Conservation (phyloP, 2,329 filamentous ascomycete genomes). For the Phoma sp. region DNA sequence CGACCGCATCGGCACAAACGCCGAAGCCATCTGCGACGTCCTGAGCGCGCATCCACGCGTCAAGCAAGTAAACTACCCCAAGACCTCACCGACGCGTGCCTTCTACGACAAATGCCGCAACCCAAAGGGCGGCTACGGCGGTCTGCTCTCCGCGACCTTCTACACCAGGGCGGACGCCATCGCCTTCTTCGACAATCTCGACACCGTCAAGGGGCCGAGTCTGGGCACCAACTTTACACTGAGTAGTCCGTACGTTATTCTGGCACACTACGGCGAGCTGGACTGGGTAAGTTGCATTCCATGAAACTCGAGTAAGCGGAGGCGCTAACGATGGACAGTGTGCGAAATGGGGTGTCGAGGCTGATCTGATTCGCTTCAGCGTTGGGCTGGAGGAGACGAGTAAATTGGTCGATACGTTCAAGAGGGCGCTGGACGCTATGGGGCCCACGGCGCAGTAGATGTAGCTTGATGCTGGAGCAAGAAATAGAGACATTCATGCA, state of each 20-base stretch:
- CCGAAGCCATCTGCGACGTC: conserved; percentile 80
- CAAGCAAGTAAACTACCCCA: conserved; percentile 86
- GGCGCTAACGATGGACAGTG: conserved; percentile 56
- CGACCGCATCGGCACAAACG: conserved; percentile 82
- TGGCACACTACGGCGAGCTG: conserved; percentile 90
- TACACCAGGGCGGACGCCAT: conserved; percentile 72
- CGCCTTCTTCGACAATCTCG: conserved; percentile 82
- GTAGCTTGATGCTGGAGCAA: neutral
- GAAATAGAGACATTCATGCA: neutral
- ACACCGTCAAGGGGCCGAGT: conserved; percentile 92
- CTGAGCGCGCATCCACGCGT: conserved; percentile 69
- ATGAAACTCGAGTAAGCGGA: neutral
- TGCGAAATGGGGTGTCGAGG: conserved; percentile 78
- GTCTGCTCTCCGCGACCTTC: conserved; percentile 85
- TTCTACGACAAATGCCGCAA: conserved; percentile 82
- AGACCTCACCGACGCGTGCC: conserved; percentile 70
- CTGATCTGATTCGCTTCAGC: conserved; percentile 81
- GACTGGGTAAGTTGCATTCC: conserved; percentile 70
- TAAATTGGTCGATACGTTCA: conserved; percentile 69
- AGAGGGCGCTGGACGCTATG: conserved; percentile 70
- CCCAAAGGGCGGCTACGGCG: conserved; percentile 82
- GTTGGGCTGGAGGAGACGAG: conserved; percentile 84
- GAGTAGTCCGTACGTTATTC: conserved; percentile 84
- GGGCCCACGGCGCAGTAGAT: conserved; percentile 4
- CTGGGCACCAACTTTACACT: conserved; percentile 97